Conservation (phyloP, 257 asterid genomes). For the Ehretia macrophylla region DNA sequence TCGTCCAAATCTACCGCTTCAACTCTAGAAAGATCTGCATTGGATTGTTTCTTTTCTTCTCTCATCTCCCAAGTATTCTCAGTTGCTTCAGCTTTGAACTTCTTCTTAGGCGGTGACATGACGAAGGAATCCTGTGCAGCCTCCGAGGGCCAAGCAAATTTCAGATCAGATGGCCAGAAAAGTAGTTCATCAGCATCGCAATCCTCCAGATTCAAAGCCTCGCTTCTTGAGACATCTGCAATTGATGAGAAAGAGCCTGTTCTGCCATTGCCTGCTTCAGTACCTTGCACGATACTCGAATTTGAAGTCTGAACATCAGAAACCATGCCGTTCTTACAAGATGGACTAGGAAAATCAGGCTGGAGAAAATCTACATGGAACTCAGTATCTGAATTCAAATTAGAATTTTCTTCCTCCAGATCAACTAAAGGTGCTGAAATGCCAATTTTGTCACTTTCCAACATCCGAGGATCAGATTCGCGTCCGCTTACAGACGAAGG, state of each 20-base stretch:
- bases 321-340: slow-evolving; percentile 2
- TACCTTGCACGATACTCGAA: background rate
- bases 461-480: background rate
- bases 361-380: background rate
- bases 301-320: background rate
- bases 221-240: background rate
- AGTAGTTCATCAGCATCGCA: slow-evolving; percentile 8
- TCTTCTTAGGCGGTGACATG: slow-evolving; percentile 12
- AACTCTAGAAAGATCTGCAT: background rate
- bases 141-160: slow-evolving; percentile 1
- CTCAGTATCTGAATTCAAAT: slow-evolving; percentile 7
- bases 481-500: background rate
- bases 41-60: background rate
- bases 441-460: background rate
- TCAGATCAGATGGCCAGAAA: slow-evolving; percentile 17
- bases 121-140: slow-evolving; percentile 2
- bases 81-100: background rate
- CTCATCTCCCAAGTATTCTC: background rate
- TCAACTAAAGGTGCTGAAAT: slow-evolving; percentile 9
- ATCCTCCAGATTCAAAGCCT: background rate
- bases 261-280: too few relatives aligned
- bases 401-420: slow-evolving; percentile 9
- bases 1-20: background rate
- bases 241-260: background rate
- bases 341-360: slow-evolving; percentile 17